Base-by-base conservation (phyloP, 2,329 filamentous ascomycete genomes). In the Thelonectria blattea region DNA sequence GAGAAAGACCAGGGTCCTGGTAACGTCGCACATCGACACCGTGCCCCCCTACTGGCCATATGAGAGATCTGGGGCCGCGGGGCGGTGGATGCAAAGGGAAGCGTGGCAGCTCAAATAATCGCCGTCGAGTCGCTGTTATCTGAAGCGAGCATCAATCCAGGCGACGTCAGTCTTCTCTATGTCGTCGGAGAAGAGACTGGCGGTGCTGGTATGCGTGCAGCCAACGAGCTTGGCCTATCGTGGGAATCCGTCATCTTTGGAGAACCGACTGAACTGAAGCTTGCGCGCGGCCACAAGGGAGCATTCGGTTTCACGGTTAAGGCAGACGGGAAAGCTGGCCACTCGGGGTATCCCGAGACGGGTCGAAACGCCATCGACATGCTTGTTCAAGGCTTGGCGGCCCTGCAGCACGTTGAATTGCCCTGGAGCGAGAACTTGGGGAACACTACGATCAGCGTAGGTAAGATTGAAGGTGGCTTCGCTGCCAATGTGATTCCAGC, bases 261-360 rank as follows among this genome's bases (percentile, higher is more conserved):
- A 14, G 68, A 71, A 46, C 68, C 68, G n/a, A 71, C 68, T 8
- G 67, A 71, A 52, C 63, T 65, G 15, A 70, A 68, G 51, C 68
- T 71, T 6, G 68, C 61, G 3, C 65, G 65, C 10, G 68, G 68
- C 1, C 68, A 70, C 30, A 71, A 71, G 53, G 68, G 68, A 1
- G 65, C 63, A 18, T 30, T 67, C 2, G 68, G 63, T 3, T 68
- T 71, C 43, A 77, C 80, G 1, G 69, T 96, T 58, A 79, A 79
- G 14, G 90, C 90, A 0, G 82, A 81, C 27, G 93, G 93, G 18
- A 88, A 56, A 62, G 91, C 82, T 0, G 91, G 90, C 1, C 93
- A 97, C 76, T 92, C 88, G 1, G 93, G 92, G 7, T 97, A 97
- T 71, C 93, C 93, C 0, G 91, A 89, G 85, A 81, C 94, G 1